Conservation (phyloP, 306 rosid species). For the Cucurbita ficifolia region DNA sequence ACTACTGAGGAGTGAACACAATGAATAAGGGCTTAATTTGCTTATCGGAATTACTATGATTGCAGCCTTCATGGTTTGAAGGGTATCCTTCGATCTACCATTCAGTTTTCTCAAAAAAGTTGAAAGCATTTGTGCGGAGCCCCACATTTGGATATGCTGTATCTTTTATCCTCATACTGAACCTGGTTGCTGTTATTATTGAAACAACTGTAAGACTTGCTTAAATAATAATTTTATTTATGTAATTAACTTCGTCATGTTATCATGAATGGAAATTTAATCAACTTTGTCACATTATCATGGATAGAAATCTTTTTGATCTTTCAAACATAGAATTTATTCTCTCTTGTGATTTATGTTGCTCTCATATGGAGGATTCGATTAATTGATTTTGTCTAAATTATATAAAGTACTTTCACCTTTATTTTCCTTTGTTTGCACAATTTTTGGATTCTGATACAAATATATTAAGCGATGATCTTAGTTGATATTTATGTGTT, state of each 20-base stretch:
- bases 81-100: slow-evolving; percentile 36
- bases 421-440: not conserved
- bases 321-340: not conserved
- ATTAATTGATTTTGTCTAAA: not conserved
- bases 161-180: slow-evolving; percentile 64
- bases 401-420: not conserved
- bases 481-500: not conserved
- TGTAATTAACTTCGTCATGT: not conserved
- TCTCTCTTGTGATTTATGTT: not conserved
- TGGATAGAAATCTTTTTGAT: not conserved
- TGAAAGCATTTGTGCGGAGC: slow-evolving; percentile 60
- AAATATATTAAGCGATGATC: not conserved
- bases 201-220: slow-evolving; percentile 82
- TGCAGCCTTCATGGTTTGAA: slow-evolving; percentile 78
- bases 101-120: slow-evolving; percentile 34
- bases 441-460: not conserved
- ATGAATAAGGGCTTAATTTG: slow-evolving; percentile 13
- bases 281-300: not conserved
- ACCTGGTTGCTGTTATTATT: slow-evolving; percentile 60
- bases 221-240: slow-evolving; percentile 3
- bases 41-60: slow-evolving; percentile 18
- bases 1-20: slow-evolving; percentile 3
- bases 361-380: not conserved
- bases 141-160: slow-evolving; percentile 71
- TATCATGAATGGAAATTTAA: not conserved